phyloP scores from a whole-genome alignment of 345 rosid genomes.

The Orychophragmus violaceus region DNA sequence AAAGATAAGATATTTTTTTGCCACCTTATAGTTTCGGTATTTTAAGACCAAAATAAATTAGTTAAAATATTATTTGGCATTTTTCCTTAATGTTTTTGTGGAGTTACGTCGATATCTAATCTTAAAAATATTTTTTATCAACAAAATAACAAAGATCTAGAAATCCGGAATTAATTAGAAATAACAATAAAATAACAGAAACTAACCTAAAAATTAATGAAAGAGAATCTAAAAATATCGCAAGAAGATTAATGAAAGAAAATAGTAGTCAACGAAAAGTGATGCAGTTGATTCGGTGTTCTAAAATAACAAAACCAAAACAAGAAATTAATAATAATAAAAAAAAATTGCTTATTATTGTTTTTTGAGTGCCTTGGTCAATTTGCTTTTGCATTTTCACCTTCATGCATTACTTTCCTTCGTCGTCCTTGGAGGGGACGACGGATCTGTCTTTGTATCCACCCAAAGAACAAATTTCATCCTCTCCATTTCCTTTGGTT shows the following conservation, averaged over 20 bases:
- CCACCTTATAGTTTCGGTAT: too few relatives aligned
- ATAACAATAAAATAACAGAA: background rate
- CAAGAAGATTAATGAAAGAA: slow-evolving; percentile 11
- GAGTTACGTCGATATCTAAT: background rate
- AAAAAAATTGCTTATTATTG: background rate
- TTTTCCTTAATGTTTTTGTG: background rate
- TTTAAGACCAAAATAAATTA: too few relatives aligned
- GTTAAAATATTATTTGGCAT: too few relatives aligned
- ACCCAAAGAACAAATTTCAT: background rate
- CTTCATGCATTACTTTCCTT: slow-evolving; percentile 29
- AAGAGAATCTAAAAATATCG: slow-evolving; percentile 7
- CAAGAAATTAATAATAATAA: background rate
- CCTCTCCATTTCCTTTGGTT: background rate
- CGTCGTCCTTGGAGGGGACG: slow-evolving; percentile 38
- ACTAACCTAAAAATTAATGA: background rate
- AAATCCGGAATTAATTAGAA: background rate
- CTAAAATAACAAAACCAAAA: slow-evolving; percentile 24
- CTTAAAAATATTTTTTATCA: background rate
- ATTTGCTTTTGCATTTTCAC: slow-evolving; percentile 18
- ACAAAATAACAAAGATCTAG: background rate
- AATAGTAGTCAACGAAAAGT: slow-evolving; percentile 23
- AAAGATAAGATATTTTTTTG: too few relatives aligned
- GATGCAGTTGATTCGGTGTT: slow-evolving; percentile 28
- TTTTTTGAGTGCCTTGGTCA: slow-evolving; percentile 5
- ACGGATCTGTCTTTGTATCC: slow-evolving; percentile 13